Conservation (phyloP, 1,139 yeast genomes). For the Blastobotrys buckinghamii region DNA sequence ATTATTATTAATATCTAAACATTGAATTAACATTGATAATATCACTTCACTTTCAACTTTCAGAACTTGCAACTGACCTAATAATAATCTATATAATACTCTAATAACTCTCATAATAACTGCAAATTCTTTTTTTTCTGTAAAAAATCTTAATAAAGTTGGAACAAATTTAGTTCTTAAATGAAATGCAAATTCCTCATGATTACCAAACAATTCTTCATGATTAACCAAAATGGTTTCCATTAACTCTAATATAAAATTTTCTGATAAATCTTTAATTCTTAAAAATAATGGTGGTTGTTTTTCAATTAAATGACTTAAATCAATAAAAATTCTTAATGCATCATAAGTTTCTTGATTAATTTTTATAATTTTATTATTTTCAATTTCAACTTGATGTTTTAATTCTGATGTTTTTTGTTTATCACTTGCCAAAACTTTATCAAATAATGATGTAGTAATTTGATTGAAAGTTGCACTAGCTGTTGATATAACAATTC, state of each 20-base stretch:
- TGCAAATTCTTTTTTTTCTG: conserved; percentile 59
- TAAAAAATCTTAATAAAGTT: conserved; percentile 58
- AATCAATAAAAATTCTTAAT: conserved; percentile 58
- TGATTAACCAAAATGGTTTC: conserved; percentile 66
- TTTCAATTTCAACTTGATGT: conserved; percentile 35
- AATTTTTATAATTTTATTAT: conserved; percentile 40
- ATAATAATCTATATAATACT: conserved; percentile 54
- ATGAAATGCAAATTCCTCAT: conserved; percentile 58
- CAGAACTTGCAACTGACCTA: conserved; percentile 54
- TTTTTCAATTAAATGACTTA: conserved; percentile 62
- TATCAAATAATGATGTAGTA: conserved; percentile 68
- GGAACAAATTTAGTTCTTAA: conserved; percentile 70
- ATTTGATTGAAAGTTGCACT: conserved; percentile 89
- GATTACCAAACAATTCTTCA: conserved; percentile 47
- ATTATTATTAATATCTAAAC: conserved; percentile 46
- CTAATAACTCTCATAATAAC: conserved; percentile 69
- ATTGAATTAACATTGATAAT: conserved; percentile 65
- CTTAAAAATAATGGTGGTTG: conserved; percentile 49
- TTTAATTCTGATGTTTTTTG: neutral
- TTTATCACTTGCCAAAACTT: conserved; percentile 41
- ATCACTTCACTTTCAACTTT: conserved; percentile 78
- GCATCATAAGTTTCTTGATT: conserved; percentile 62
- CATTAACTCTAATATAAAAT: conserved; percentile 71
- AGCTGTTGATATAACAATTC: conserved; percentile 85
- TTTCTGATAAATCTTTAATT: conserved; percentile 52